Percentiles rank a stretch among this genome's conserved stretches.
phyloP scores from a whole-genome alignment of 2,329 filamentous ascomycete genomes.

The Trichophyton equinum region DNA sequence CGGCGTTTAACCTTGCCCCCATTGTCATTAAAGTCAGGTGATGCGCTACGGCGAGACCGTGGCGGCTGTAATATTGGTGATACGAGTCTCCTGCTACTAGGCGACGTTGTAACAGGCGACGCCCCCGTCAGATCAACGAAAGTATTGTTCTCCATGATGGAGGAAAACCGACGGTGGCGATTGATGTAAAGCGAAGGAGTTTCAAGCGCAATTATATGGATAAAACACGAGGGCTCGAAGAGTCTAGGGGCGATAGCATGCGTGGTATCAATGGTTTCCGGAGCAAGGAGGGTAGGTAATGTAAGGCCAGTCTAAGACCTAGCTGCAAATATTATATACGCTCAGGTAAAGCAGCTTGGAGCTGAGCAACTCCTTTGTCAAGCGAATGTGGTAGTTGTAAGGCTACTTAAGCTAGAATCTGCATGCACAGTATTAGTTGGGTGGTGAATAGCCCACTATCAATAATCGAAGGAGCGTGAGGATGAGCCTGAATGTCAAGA shows the following conservation, averaged over 20 bases:
- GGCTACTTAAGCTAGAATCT: neutral
- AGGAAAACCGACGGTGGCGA: neutral
- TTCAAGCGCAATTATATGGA: neutral
- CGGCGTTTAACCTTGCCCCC: slow-evolving; percentile 5
- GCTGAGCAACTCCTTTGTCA: neutral
- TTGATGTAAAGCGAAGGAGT: neutral
- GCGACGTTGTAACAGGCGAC: neutral
- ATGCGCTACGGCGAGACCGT: neutral
- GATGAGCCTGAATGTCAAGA: too few species aligned
- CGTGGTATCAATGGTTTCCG: neutral
- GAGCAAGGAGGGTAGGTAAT: neutral
- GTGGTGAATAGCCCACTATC: neutral
- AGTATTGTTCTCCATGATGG: slow-evolving; percentile 7
- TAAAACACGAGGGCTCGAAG: neutral
- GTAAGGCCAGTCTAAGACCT: neutral
- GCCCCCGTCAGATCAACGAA: slow-evolving; percentile 13
- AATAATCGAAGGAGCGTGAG: too few species aligned
- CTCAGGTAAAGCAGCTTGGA: neutral
- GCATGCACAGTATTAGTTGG: neutral
- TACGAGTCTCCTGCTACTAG: neutral
- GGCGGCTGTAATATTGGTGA: neutral
- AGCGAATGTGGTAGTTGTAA: neutral
- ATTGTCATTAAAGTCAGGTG: neutral
- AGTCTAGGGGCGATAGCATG: neutral
- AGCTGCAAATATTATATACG: neutral